Percentiles rank a stretch among this genome's conserved stretches.
These are phyloP conservation scores for Hypoxylon sp. DNA, from an alignment of 2,329 filamentous ascomycete genomes.

Conservation along the genomic window DNA sequence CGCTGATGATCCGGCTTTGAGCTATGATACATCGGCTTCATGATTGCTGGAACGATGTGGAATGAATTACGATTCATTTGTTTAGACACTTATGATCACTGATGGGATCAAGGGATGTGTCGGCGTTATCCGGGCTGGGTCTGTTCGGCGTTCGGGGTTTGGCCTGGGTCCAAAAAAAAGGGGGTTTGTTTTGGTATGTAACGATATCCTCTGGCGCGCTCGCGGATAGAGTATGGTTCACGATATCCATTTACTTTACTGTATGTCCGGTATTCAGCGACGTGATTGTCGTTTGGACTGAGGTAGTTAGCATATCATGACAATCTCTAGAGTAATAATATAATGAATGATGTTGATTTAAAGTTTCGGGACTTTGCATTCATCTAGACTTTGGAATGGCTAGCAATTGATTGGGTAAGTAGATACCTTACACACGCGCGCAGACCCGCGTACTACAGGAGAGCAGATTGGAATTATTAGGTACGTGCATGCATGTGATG, in stretches of 20 bases:
- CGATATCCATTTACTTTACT: conserved; percentile 18
- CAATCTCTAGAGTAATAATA: conserved; percentile 31
- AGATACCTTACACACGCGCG: too few species aligned
- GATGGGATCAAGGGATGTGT: conserved; percentile 1
- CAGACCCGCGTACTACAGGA: background rate
- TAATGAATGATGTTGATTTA: conserved; percentile 27
- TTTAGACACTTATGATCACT: conserved; percentile 7
- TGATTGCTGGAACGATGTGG: conserved; percentile 3
- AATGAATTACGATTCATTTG: conserved; percentile 30
- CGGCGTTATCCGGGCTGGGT: conserved; percentile 25
- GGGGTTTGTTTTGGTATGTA: conserved; percentile 27
- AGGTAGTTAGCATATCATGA: conserved; percentile 24
- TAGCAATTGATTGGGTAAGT: too few species aligned
- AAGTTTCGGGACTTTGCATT: background rate
- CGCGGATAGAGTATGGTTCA: conserved; percentile 21
- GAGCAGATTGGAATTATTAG: background rate
- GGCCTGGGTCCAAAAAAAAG: conserved; percentile 17
- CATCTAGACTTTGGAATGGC: background rate
- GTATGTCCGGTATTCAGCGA: conserved; percentile 22
- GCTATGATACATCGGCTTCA: background rate
- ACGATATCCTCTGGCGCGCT: conserved; percentile 33
- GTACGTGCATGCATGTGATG: too few species aligned
- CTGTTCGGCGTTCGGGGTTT: conserved; percentile 20
- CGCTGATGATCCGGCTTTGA: background rate
- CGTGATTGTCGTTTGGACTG: conserved; percentile 6